Base-by-base conservation (phyloP, 2,329 filamentous ascomycete species). In the Diaporthe sp. region DNA sequence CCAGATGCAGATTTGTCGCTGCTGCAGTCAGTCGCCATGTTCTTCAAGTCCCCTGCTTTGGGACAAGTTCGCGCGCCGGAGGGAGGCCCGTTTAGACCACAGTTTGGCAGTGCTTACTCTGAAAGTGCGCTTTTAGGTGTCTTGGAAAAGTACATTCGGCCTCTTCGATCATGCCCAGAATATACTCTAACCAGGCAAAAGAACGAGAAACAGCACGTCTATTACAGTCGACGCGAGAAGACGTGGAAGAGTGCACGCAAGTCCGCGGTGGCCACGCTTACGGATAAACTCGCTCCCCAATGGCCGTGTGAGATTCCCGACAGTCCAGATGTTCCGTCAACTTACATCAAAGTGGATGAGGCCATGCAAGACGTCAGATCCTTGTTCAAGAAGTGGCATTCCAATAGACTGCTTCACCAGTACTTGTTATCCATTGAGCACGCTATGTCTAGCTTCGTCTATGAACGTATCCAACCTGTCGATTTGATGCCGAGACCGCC, bases 331-430 rank as follows among this genome's bases (percentile, higher is more conserved):
- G n/a, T 65, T 4, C 8, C 25, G 9, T 67, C 61, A 51, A 67
- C 44, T 31, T 51, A 67, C 19, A 37, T 67, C 61, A 49, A 6
- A 4, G 44, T 67, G 28, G 19, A 8, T 17, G 19, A 51, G 1
- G 28, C 61, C 10, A 67, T 49, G 61, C 3, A 10, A 51, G 28
- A 7, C 7, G 28, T 67, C 9, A 67, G 4, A 10, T 15, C 44
- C 19, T 74, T 58, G 8, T 80, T 82, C 58, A 39, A 70, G 44
- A 75, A 10, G 1, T 83, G 82, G 80, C 79, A 77, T 62, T 75
- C 80, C 42, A 83, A 83, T 68, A 67, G 60, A 25, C 71, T 78
- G 15, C 77, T 83, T 37, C 37, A 75, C 25, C 10, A 75, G 25
- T 83, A 83, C 73, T 74, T 72, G 34, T 28, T 1, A 22, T 72